Conservation (phyloP, 352 stramenopile species). For the Elongisporangium prolatum region DNA sequence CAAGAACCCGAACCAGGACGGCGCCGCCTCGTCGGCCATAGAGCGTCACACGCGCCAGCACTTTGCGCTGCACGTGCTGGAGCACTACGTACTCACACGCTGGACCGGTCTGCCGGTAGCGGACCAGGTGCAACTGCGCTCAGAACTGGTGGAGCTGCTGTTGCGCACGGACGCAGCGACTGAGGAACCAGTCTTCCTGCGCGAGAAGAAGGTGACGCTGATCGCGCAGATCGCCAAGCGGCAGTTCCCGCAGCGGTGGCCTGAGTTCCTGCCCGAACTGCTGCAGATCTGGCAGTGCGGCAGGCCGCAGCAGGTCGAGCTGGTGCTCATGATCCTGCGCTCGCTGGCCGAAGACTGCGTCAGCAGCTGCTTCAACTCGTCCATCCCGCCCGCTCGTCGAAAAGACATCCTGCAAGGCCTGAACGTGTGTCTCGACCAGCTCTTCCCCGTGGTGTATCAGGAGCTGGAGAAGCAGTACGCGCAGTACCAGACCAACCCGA, state of each 20-base stretch:
- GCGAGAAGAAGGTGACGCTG: conserved; percentile 76
- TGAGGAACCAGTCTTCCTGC: conserved; percentile 58
- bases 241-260: conserved; percentile 81
- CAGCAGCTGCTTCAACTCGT: conserved; percentile 75
- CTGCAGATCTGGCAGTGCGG: conserved; percentile 57
- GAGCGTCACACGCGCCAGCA: conserved; percentile 56
- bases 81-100: conserved; percentile 56
- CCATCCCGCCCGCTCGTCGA: conserved; percentile 59
- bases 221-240: conserved; percentile 71
- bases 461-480: conserved; percentile 73
- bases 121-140: conserved; percentile 43
- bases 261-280: conserved; percentile 56
- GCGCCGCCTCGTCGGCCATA: conserved; percentile 12
- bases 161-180: conserved; percentile 12
- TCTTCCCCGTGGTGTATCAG: conserved; percentile 68
- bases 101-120: conserved; percentile 41
- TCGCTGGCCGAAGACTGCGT: conserved; percentile 79
- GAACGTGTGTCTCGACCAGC: conserved; percentile 60
- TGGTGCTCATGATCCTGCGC: conserved; percentile 66
- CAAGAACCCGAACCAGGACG: conserved; percentile 33
- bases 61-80: conserved; percentile 76
- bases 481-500: conserved; percentile 26
- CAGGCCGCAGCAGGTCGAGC: conserved; percentile 40
- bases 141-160: conserved; percentile 55
- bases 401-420: conserved; percentile 80